Evolutionary conservation across 2,329 filamentous ascomycete species (phyloP), one percentile per base, ranked within the genome.

Genomic region (Xylaria sp.): DNA sequence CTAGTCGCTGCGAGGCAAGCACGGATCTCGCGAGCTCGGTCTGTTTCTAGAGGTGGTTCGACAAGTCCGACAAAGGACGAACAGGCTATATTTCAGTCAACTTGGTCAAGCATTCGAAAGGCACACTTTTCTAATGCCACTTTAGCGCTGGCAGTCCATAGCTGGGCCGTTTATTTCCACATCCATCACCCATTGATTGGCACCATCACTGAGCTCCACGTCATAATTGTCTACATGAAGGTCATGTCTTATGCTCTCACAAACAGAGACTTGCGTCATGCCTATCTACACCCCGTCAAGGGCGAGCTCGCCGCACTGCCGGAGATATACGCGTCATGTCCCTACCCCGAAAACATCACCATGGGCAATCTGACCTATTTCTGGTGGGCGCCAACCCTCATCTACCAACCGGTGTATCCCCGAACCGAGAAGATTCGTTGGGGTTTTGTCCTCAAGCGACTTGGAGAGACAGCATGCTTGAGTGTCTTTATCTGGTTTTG

Each of bases 361-460:
- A 86, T 98, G 74, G 82, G 86, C 60, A 99, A 98, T 78, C 84
- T 99, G 32, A 89, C 89, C 67, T 99, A 98, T 82, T 99, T 99
- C 80, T 98, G 96, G 95, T 95, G 94, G 90, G 96, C 95, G 0
- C 96, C 96, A 0, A 99, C 96, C 0, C 86, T 99, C 62, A 92
- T 98, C 54, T 99, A 99, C 80, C 96, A 99, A 83, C 96, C 96
- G 1, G 94, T 96, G 15, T 99, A 99, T 80, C 96, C 96, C 23
- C 92, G 94, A 52, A 94, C 93, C 6, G 84, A 89, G 9, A 88
- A 87, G 66, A 93, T 98, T 74, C 88, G 96, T 71, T 98, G 94
- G 94, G 80, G 88, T 3, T 99, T 97, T 78, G 93, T 98, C 48
- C 83, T 88, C 67, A 98, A 97, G 82, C 89, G 96, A 18, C 79